phyloP scores from a whole-genome alignment of 2,329 filamentous ascomycete genomes.

The Cercospora berteroae region DNA sequence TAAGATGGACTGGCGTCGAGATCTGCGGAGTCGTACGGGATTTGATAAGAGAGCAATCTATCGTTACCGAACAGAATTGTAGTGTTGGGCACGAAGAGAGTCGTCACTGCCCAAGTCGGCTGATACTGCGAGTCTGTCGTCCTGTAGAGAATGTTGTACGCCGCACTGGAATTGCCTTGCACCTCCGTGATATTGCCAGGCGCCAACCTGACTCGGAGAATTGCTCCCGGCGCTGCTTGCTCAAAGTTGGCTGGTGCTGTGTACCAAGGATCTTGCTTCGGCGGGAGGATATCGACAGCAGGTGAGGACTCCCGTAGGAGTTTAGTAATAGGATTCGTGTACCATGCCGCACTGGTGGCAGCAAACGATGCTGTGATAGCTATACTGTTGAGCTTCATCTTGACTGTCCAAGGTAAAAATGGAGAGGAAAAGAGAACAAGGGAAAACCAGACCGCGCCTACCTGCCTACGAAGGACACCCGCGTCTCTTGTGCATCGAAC shows the following conservation, averaged over 20 bases:
- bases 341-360: slow-evolving; percentile 17
- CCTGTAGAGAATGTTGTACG: slow-evolving; percentile 34
- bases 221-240: slow-evolving; percentile 33
- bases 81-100: slow-evolving; percentile 28
- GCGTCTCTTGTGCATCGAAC: background rate
- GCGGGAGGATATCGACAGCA: slow-evolving; percentile 29
- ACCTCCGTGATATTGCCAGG: slow-evolving; percentile 34
- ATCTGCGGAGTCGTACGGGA: slow-evolving; percentile 40
- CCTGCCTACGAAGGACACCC: background rate
- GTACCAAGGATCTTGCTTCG: slow-evolving; percentile 42
- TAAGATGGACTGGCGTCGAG: slow-evolving; percentile 45
- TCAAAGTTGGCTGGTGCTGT: slow-evolving; percentile 33
- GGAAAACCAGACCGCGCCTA: background rate
- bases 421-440: background rate
- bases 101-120: slow-evolving; percentile 33
- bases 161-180: slow-evolving; percentile 30
- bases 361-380: slow-evolving; percentile 4
- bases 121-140: slow-evolving; percentile 31
- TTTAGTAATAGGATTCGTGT: slow-evolving; percentile 15
- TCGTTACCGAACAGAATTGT: slow-evolving; percentile 15
- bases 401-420: background rate
- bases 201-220: slow-evolving; percentile 37
- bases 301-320: slow-evolving; percentile 16
- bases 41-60: slow-evolving; percentile 33
- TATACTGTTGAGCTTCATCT: slow-evolving; percentile 13